A percentile compares a stretch with the other conserved stretches of the same genome.
Evolutionary conservation across 2,329 filamentous ascomycete species (phyloP).

Genomic region (Stemphylium vesicarium): DNA sequence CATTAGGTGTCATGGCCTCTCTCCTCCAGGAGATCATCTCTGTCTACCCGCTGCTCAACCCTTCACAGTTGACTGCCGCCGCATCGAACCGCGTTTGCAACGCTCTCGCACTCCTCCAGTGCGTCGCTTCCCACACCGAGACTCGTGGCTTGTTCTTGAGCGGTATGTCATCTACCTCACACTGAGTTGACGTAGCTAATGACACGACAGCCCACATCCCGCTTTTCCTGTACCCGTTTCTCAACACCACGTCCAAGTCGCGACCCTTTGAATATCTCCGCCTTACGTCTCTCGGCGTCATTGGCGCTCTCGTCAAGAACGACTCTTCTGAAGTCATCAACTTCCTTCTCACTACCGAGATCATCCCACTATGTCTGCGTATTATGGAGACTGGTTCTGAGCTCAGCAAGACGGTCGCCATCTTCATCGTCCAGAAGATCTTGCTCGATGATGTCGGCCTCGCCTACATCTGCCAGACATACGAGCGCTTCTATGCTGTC

Average conservation of each 20-base stretch:
- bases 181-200: conserved; percentile 19
- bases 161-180: conserved; percentile 60
- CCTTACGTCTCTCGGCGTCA: conserved; percentile 93
- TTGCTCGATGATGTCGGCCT: conserved; percentile 94
- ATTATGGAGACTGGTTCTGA: conserved; percentile 99
- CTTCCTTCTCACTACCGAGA: conserved; percentile 97
- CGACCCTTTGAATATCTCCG: conserved; percentile 97
- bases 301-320: conserved; percentile 97
- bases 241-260: conserved; percentile 98
- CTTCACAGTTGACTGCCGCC: conserved; percentile 95
- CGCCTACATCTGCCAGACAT: conserved; percentile 98
- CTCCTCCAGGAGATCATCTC: conserved; percentile 98
- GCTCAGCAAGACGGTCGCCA: conserved; percentile 97
- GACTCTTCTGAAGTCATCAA: conserved; percentile 99
- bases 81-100: conserved; percentile 98
- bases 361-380: conserved; percentile 93
- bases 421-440: conserved; percentile 99
- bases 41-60: conserved; percentile 95
- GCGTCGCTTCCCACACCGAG: conserved; percentile 96
- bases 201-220: conserved; percentile 81
- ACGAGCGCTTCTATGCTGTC: conserved; percentile 97
- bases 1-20: conserved; percentile 92
- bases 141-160: conserved; percentile 92
- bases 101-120: conserved; percentile 91
- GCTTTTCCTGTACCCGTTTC: conserved; percentile 95